Evolutionary conservation across 768 basidiomycete genomes (phyloP), one percentile per base, ranked within the genome.

Genomic region (Amanita muscaria): DNA sequence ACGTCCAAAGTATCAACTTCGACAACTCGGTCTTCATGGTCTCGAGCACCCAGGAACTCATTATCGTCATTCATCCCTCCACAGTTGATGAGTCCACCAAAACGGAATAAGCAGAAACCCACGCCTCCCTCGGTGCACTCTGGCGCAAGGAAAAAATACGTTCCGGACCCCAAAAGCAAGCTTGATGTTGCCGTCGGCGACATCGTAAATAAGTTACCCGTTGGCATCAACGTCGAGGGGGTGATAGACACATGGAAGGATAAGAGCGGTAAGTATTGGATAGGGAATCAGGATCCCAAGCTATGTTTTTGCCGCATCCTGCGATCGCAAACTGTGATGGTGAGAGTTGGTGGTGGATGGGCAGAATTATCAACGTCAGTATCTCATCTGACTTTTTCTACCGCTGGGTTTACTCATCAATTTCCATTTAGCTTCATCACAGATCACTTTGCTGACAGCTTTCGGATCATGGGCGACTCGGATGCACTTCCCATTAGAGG

Each of bases 291-390:
- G 53, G 88, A 93, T 41, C 79, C 89, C 5, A 90, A 81, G 60
- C 68, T 94, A 24, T 93, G 89, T 61, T 94, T 91, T 61, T 91
- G 90, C 60, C 77, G 92, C 21, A 94, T 94, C 36, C 65, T 94
- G 21, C 80, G 90, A 9, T 90, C 86, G 1, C 86, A 90, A 55
- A 91, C 87, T 0, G 91, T 94, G 50, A 96, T 96, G 92, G 92
- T 97, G 34, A 78, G 92, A 48, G 89, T 96, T 11, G 92, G 92
- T 21, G 93, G 93, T 27, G 93, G 93, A 14, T 97, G 92, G 92
- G 68, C 78, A 44, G 91, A 94, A 60, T 64, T 97, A 42, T 89
- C 88, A 15, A 90, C 81, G 91, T 93, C 59, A 36, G 82, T 69
- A 19, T 44, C n/a, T n/a, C n/a, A n/a, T n/a, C n/a, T n/a, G 27